Percentiles rank a stretch among this genome's conserved stretches.
These are phyloP conservation scores for Backusella circina DNA, from an alignment of 192 early-diverging fungal genomes.

Conservation along the genomic window DNA sequence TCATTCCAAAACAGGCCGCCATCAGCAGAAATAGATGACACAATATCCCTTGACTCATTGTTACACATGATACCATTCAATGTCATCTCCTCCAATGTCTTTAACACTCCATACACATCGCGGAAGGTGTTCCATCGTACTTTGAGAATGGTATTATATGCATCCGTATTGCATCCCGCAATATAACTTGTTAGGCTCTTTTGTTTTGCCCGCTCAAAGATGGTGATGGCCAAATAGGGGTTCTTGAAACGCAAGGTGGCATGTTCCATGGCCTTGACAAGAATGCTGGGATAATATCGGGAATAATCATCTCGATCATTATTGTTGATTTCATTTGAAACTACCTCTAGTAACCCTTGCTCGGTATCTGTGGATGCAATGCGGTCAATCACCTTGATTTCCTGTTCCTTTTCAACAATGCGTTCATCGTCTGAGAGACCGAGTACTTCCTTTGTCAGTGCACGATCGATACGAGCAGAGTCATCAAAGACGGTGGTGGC, in stretches of 20 bases:
- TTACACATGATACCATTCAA: conserved; percentile 34
- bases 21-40: conserved; percentile 6
- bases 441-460: background rate
- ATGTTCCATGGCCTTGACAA: conserved; percentile 19
- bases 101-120: conserved; percentile 37
- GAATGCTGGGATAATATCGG: background rate
- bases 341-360: background rate
- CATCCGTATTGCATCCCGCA: conserved; percentile 26
- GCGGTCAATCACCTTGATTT: background rate
- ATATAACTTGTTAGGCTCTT: conserved; percentile 35
- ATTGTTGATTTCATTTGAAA: background rate
- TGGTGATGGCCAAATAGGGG: conserved; percentile 39
- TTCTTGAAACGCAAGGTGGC: conserved; percentile 24
- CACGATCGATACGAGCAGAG: background rate
- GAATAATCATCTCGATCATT: background rate
- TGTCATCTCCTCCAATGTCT: conserved; percentile 38
- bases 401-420: background rate
- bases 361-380: background rate
- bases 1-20: conserved; percentile 7
- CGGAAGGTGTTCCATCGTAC: conserved; percentile 39
- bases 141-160: conserved; percentile 32
- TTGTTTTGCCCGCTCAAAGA: conserved; percentile 40
- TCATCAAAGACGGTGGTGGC: background rate
- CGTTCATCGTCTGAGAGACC: background rate
- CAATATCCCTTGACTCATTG: conserved; percentile 15